Base-by-base conservation (phyloP, 352 stramenopile genomes). In the Globisporangium canariense region DNA sequence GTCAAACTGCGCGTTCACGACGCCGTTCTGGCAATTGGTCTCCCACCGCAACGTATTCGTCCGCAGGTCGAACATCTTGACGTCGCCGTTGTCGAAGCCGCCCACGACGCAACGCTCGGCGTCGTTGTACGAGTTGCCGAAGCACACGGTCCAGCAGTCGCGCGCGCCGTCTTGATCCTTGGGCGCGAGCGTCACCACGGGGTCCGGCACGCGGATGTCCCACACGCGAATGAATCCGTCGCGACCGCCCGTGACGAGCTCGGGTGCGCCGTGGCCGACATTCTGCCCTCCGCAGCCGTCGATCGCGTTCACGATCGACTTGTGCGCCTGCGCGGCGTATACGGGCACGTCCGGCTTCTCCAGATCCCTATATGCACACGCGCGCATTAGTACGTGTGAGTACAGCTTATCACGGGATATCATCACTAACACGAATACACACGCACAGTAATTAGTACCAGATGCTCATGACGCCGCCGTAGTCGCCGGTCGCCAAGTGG, bases 61-160 rank as follows among this genome's bases (percentile, higher is more conserved):
- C 34, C 96, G 81, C 53, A 98, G 70, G 66, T 99, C 97, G 62
- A 98, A 99, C 69, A 99, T 78, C 78, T 98, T 99, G 54, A 99
- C 75, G 76, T 99, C 97, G 49, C 97, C 97, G 65, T 99, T 99
- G 80, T 98, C 97, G 71, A 97, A 99, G 6, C 97, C 97, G 16
- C 92, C 92, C 18, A 90, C 83, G 14, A 99, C 79, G 58, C 84
- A 97, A 11, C 97, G 88, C 66, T 99, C 96, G 11, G 90, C 73
- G 62, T 98, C 93, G 58, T 88, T 98, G 80, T 92, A 98, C 32
- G 90, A 86, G 74, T 99, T 98, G 55, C 97, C 97, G 69, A 99
- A 98, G 51, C 85, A 89, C 25, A 98, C 96, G 0, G 87, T 94
- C 97, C 97, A 99, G 78, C 96, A 99, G 74, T 99, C 97, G 56